Base-by-base conservation (phyloP, 805 yeast species). In the Wickerhamiella cacticola region DNA sequence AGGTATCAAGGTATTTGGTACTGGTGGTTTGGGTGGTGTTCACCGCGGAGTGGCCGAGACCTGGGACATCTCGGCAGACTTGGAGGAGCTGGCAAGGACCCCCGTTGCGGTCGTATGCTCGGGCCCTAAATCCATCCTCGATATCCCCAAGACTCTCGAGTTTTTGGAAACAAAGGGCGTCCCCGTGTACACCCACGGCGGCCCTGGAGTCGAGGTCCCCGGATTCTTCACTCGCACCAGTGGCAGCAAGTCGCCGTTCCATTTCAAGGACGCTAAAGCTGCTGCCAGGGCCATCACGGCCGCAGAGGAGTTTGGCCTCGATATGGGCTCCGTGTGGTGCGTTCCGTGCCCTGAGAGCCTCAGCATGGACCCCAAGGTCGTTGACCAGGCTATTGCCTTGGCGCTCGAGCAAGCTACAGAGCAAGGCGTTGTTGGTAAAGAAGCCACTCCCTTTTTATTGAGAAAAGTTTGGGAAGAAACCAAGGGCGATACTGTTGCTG, bases 21-120 rank as follows among this genome's bases (percentile, higher is more conserved):
- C 96, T 2, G 96, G 96, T 28, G 96, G 96, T 1, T 70, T 86
- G 16, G 96, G 96, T 16, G 96, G 96, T 19, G 95, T 85, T 5
- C 94, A 86, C 57, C 71, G 84, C 49, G 82, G 81, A 5, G 89
- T 82, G 19, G 81, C 82, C 48, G 54, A 64, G 22, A 76, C 86
- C 1, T 73, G 84, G 78, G 96, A 86, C 62, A 70, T 86, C 21
- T 79, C 88, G 56, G 94, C 95, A 2, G 96, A 86, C 63, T 71
- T 86, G 52, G 88, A 85, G 45, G 96, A 86, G 59, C 68, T 87
- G 48, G 80, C 86, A 1, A 70, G 79, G 49, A 87, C 95, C 0
- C 84, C 89, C 0, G 86, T 86, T 1, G 78, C 86, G 0, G 95
- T 86, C 12, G 87, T 86, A 7, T 86, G 95, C 61, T 80, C 94